Evolutionary conservation across 257 asterid genomes (phyloP).

Genomic region (Penstemon davidsonii): DNA sequence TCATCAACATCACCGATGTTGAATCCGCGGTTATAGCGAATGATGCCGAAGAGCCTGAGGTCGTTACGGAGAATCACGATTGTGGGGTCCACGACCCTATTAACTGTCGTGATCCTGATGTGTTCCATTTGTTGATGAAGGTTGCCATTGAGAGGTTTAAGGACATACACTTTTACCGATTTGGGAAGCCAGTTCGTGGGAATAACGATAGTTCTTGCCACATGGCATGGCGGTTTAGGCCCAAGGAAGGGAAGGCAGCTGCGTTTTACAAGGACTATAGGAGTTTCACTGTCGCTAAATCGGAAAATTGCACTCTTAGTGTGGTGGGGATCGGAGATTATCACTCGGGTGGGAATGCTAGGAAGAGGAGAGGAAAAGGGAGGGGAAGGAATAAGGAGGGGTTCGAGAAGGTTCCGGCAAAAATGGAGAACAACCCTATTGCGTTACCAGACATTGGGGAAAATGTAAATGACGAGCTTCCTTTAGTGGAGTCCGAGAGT

Average conservation of each 20-base stretch:
- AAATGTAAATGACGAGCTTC: slow-evolving; percentile 75
- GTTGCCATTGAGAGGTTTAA: slow-evolving; percentile 63
- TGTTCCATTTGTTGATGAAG: slow-evolving; percentile 79
- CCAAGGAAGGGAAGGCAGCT: slow-evolving; percentile 65
- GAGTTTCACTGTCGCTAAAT: slow-evolving; percentile 52
- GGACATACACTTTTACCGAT: slow-evolving; percentile 54
- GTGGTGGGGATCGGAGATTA: slow-evolving; percentile 72
- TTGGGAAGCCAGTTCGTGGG: too few species aligned
- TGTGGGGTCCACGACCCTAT: slow-evolving; percentile 64
- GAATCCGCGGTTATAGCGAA: slow-evolving; percentile 35
- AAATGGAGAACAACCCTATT: slow-evolving; percentile 56
- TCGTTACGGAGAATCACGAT: slow-evolving; percentile 25
- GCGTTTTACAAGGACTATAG: slow-evolving; percentile 70
- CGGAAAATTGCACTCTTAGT: slow-evolving; percentile 61
- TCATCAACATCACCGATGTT: slow-evolving; percentile 80
- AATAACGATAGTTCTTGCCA: slow-evolving; percentile 51
- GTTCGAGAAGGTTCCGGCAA: slow-evolving; percentile 48
- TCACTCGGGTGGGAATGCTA: slow-evolving; percentile 86
- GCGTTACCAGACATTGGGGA: slow-evolving; percentile 85
- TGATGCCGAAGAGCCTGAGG: slow-evolving; percentile 10
- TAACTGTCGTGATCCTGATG: slow-evolving; percentile 75
- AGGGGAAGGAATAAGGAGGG: slow-evolving; percentile 45
- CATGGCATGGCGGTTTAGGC: slow-evolving; percentile 94
- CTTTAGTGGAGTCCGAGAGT: slow-evolving; percentile 68
- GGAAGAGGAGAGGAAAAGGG: slow-evolving; percentile 34